A percentile compares a stretch with the other conserved stretches of the same genome.
Conservation (phyloP, 106 monocot species). For the Acorus gramineus region DNA sequence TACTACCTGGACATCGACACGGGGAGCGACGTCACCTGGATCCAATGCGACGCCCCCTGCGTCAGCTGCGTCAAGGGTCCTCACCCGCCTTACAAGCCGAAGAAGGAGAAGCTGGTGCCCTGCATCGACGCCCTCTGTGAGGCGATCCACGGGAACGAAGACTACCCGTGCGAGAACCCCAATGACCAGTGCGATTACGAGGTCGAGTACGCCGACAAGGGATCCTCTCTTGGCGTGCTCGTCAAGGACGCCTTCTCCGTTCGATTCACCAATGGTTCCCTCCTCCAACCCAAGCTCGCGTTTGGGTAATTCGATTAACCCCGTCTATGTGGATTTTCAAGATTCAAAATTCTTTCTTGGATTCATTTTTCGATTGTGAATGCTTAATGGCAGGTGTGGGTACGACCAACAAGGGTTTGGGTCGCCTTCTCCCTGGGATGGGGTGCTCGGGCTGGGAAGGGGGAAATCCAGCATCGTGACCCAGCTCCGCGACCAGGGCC, state of each 20-base stretch:
- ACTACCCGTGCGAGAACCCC: slow-evolving; percentile 13
- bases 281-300: slow-evolving; percentile 35
- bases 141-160: slow-evolving; percentile 21
- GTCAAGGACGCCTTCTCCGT: slow-evolving; percentile 48
- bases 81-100: slow-evolving; percentile 64
- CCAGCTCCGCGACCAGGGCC: slow-evolving; percentile 50
- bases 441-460: slow-evolving; percentile 64
- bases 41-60: slow-evolving; percentile 97
- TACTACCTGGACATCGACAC: slow-evolving; percentile 93
- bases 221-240: slow-evolving; percentile 84
- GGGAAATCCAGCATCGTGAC: slow-evolving; percentile 48
- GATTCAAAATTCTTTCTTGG: neutral
- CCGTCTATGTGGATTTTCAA: neutral
- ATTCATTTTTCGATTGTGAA: neutral
- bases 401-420: slow-evolving; percentile 56
- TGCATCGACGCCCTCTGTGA: slow-evolving; percentile 56
- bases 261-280: slow-evolving; percentile 48
- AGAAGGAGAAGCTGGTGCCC: slow-evolving; percentile 43
- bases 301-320: slow-evolving; percentile 33
- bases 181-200: slow-evolving; percentile 69
- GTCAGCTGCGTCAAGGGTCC: slow-evolving; percentile 72
- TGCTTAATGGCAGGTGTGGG: slow-evolving; percentile 40
- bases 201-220: slow-evolving; percentile 55
- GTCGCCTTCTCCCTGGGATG: slow-evolving; percentile 42
- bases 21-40: slow-evolving; percentile 96